These are phyloP conservation scores for Hibiscus trionum DNA, from an alignment of 345 rosid species.

Conservation along the genomic window DNA sequence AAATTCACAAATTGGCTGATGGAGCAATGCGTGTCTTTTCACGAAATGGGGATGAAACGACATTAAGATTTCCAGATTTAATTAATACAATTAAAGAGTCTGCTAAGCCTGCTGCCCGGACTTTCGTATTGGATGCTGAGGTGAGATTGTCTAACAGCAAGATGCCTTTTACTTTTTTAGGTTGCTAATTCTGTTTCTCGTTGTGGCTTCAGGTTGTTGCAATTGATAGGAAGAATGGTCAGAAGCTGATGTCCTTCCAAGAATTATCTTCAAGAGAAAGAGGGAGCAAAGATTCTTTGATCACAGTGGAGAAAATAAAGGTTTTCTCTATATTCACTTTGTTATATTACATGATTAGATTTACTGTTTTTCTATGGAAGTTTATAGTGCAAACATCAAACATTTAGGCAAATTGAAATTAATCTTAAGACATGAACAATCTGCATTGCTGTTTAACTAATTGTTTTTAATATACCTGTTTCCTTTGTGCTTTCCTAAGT, in stretches of 20 bases:
- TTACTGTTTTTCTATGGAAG: background rate
- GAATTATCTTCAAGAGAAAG: constrained; percentile 83
- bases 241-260: constrained; percentile 86
- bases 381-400: background rate
- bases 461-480: background rate
- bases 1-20: constrained; percentile 61
- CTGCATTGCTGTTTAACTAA: background rate
- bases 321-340: constrained; percentile 24
- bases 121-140: constrained; percentile 88
- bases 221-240: constrained; percentile 61
- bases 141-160: constrained; percentile 29
- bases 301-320: constrained; percentile 56
- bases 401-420: constrained; percentile 1
- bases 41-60: constrained; percentile 86
- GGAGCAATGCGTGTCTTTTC: constrained; percentile 65
- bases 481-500: background rate
- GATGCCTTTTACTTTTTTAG: constrained; percentile 5
- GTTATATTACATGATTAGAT: background rate
- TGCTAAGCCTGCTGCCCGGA: constrained; percentile 43
- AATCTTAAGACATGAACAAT: background rate
- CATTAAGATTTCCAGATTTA: constrained; percentile 73
- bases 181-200: background rate
- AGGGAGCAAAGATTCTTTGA: constrained; percentile 60
- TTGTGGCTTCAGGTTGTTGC: constrained; percentile 66
- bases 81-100: constrained; percentile 44